Conservation (phyloP, 805 yeast genomes). For the Metschnikowia reukaufii region DNA sequence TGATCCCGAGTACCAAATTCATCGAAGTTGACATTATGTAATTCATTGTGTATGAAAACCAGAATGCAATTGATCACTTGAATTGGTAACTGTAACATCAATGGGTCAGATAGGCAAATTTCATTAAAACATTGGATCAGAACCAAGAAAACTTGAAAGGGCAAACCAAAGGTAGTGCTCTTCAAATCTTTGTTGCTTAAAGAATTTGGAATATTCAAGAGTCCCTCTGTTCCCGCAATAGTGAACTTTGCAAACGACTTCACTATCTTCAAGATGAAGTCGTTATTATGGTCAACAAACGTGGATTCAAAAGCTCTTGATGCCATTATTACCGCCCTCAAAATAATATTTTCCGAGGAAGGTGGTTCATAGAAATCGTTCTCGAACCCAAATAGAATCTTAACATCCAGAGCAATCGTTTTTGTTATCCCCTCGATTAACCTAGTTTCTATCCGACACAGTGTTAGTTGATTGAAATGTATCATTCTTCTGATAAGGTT, state of each 20-base stretch:
- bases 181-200: not conserved
- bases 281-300: too few species aligned
- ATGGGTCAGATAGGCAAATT: not conserved
- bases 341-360: not conserved
- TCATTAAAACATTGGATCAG: not conserved
- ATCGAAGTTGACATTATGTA: not conserved
- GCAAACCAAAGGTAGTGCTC: not conserved
- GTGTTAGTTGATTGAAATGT: not conserved
- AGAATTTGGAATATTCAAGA: not conserved
- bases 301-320: too few species aligned
- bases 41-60: too few species aligned
- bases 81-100: not conserved
- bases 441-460: not conserved
- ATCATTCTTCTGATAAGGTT: not conserved
- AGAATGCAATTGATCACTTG: not conserved
- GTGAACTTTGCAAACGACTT: too few species aligned
- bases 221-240: too few species aligned
- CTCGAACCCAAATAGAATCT: not conserved
- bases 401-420: not conserved
- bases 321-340: too few species aligned
- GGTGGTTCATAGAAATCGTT: not conserved
- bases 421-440: not conserved
- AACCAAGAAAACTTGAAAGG: not conserved
- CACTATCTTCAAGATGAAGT: too few species aligned
- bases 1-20: not conserved